Evolutionary conservation across 495 filamentous ascomycete species (phyloP).

Genomic region (Chaetomium cochliodes): DNA sequence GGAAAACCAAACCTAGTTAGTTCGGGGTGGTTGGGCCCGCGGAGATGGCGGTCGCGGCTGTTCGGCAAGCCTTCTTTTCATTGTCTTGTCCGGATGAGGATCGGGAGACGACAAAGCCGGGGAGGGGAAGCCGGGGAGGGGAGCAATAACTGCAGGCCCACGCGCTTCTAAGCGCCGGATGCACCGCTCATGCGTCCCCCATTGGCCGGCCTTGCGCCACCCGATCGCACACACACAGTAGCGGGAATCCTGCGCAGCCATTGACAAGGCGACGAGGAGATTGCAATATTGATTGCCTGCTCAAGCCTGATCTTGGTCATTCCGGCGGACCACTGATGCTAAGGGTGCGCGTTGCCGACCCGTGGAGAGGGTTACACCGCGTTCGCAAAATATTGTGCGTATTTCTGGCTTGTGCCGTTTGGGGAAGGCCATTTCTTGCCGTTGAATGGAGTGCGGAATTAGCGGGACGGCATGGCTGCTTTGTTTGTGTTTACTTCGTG

Average conservation of each 20-base stretch:
- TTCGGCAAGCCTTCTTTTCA: conserved; percentile 1
- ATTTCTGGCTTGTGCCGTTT: not conserved
- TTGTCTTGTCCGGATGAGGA: not conserved
- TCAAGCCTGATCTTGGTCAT: not conserved
- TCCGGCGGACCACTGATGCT: conserved; percentile 7
- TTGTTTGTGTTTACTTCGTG: not conserved
- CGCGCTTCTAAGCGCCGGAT: conserved; percentile 38
- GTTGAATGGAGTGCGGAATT: not conserved
- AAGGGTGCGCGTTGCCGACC: conserved; percentile 10
- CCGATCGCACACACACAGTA: conserved; percentile 18
- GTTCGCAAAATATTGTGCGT: conserved; percentile 3
- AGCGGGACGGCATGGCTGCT: not conserved
- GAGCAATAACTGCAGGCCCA: conserved; percentile 20
- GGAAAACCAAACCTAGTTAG: not conserved
- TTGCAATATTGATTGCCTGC: conserved; percentile 32
- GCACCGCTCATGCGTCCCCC: not conserved
- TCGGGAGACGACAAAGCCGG: not conserved
- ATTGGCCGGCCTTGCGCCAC: conserved; percentile 36
- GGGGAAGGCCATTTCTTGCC: not conserved
- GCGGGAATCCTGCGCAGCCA: conserved; percentile 23
- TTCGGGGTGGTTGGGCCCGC: not conserved
- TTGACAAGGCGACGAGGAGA: conserved; percentile 25
- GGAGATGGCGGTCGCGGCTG: conserved; percentile 12
- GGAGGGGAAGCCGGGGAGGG: too few species aligned
- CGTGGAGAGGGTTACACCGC: conserved; percentile 8